Evolutionary conservation across 2,329 filamentous ascomycete species (phyloP).

Genomic region (Rugonectria rugulosa): DNA sequence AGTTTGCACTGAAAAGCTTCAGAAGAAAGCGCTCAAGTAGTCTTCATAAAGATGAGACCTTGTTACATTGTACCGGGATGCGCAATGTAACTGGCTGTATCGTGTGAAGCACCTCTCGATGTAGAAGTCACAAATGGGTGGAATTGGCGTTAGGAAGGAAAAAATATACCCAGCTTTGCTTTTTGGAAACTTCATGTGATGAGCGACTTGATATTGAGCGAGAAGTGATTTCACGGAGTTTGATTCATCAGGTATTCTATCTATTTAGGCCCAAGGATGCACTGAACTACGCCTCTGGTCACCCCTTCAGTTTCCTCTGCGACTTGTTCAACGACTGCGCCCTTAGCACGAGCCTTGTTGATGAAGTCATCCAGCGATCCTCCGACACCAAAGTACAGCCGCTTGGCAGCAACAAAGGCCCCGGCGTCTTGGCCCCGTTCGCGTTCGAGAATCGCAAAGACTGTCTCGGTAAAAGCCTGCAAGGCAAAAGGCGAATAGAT

Average conservation of each 20-base stretch:
- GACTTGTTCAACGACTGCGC: slow-evolving; percentile 57
- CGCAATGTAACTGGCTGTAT: no score
- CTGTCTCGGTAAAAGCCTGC: slow-evolving; percentile 70
- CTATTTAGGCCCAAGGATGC: slow-evolving; percentile 43
- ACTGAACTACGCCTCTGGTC: slow-evolving; percentile 66
- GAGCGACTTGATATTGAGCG: background rate
- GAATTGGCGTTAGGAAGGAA: slow-evolving; percentile 17
- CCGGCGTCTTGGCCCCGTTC: slow-evolving; percentile 58
- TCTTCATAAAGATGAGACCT: background rate
- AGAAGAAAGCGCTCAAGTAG: slow-evolving; percentile 48
- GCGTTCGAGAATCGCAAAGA: slow-evolving; percentile 64
- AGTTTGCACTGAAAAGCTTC: slow-evolving; percentile 62
- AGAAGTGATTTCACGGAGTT: background rate
- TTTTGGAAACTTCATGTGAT: background rate
- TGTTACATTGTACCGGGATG: background rate
- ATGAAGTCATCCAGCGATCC: slow-evolving; percentile 82
- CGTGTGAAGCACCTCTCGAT: no score
- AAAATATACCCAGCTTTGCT: slow-evolving; percentile 27
- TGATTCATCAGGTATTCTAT: slow-evolving; percentile 15
- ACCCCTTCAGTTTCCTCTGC: slow-evolving; percentile 69
- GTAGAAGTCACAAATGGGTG: slow-evolving; percentile 7
- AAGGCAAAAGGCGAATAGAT: slow-evolving; percentile 82
- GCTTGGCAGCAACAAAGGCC: slow-evolving; percentile 77
- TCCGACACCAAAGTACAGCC: slow-evolving; percentile 84
- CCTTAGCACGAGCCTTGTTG: slow-evolving; percentile 56